phyloP scores from a whole-genome alignment of 164 flowering plant genomes.

The Magnolia kwangsiensis region DNA sequence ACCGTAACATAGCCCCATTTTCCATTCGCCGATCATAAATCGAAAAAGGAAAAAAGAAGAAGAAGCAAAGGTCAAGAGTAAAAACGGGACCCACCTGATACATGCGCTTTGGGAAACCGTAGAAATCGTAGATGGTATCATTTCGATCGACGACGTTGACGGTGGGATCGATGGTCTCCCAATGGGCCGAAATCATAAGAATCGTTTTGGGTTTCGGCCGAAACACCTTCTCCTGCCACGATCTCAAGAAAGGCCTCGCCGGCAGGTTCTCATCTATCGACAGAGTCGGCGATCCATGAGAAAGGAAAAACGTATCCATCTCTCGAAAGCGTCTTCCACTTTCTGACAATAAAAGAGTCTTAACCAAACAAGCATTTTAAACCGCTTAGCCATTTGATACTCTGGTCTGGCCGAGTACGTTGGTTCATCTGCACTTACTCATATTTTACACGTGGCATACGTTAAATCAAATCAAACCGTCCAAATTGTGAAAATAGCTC shows the following conservation, averaged over 20 bases:
- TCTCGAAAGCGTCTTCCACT: too few relatives aligned
- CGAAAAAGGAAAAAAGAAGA: background rate
- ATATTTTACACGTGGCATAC: too few relatives aligned
- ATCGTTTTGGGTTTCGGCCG: constrained; percentile 46
- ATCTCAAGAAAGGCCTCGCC: constrained; percentile 42
- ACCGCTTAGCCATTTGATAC: too few relatives aligned
- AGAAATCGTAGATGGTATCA: constrained; percentile 72
- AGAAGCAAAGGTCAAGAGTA: too few relatives aligned
- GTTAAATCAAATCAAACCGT: too few relatives aligned
- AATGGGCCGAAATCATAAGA: constrained; percentile 75
- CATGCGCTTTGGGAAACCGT: constrained; percentile 70
- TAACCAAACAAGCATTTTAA: too few relatives aligned
- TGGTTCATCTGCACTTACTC: too few relatives aligned
- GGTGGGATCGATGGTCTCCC: constrained; percentile 64
- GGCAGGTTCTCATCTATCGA: constrained; percentile 31
- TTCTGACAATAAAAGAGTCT: too few relatives aligned
- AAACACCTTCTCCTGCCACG: constrained; percentile 38
- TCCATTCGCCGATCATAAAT: too few relatives aligned
- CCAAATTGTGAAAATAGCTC: too few relatives aligned
- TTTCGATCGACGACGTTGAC: constrained; percentile 42
- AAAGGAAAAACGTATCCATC: constrained; percentile 29
- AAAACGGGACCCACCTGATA: constrained; percentile 45
- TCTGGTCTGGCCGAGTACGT: too few relatives aligned
- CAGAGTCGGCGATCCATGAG: constrained; percentile 30
- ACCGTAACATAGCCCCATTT: too few relatives aligned